Conservation (phyloP, 163 green algal genomes). For the Scenedesmus sp. region DNA sequence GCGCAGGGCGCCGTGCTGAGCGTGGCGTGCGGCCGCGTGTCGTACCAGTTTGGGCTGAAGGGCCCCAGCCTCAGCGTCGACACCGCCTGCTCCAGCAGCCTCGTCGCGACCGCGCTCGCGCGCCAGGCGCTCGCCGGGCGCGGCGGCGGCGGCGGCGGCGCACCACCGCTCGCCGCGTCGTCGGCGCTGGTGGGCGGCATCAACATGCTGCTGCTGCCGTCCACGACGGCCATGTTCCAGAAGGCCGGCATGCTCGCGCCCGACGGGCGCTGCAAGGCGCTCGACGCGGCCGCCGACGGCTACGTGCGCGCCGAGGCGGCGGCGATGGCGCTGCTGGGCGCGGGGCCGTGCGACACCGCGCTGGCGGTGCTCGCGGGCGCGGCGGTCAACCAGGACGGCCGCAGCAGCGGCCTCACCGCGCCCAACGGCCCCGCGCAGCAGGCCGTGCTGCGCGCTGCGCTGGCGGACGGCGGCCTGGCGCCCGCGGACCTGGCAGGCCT, state of each 20-base stretch:
- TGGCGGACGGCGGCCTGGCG: conserved; percentile 43
- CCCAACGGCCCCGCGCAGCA: conserved; percentile 86
- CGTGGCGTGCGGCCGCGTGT: conserved; percentile 60
- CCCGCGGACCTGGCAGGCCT: conserved; percentile 54
- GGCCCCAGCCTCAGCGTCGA: conserved; percentile 79
- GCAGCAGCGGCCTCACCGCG: conserved; percentile 81
- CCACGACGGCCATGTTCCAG: conserved; percentile 68
- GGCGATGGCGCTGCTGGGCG: conserved; percentile 63
- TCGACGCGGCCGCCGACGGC: conserved; percentile 87
- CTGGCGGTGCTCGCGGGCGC: conserved; percentile 35
- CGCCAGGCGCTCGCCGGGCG: conserved; percentile 47
- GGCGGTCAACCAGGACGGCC: conserved; percentile 91
- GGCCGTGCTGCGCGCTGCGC: conserved; percentile 66
- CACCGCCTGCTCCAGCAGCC: conserved; percentile 84
- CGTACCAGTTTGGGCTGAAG: conserved; percentile 76
- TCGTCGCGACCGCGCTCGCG: conserved; percentile 69
- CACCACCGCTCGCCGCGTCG: not conserved
- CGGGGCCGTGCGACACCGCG: not conserved
- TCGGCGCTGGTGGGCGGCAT: conserved; percentile 65
- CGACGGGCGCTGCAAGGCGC: conserved; percentile 87
- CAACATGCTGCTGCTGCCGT: conserved; percentile 70
- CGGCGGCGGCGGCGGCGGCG: conserved; percentile 75
- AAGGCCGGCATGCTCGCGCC: conserved; percentile 78
- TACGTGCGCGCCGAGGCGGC: conserved; percentile 81
- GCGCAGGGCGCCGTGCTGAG: conserved; percentile 69